Evolutionary conservation across 2,329 filamentous ascomycete genomes (phyloP).

Genomic region (Westerdykella ornata): DNA sequence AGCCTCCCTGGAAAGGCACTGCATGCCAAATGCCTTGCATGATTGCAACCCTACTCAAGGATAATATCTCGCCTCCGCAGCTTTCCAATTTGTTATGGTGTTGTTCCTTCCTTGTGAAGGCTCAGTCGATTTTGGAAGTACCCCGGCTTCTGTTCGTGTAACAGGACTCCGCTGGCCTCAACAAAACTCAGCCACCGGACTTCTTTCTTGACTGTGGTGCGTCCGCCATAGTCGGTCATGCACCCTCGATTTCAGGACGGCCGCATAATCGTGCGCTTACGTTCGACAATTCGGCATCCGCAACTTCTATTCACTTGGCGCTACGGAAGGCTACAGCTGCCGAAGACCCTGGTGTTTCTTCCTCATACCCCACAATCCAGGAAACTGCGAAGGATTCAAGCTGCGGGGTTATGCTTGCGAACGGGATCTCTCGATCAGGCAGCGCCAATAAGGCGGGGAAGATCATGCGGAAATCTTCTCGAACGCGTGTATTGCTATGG

Average conservation of each 20-base stretch:
- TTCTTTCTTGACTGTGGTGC: not conserved
- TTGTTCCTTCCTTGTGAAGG: slow-evolving; percentile 1
- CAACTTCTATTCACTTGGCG: slow-evolving; percentile 5
- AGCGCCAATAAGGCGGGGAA: slow-evolving; percentile 9
- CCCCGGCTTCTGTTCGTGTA: not conserved
- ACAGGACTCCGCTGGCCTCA: not conserved
- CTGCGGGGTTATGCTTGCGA: slow-evolving; percentile 17
- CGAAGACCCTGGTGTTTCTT: slow-evolving; percentile 12
- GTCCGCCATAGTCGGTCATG: not conserved
- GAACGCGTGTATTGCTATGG: slow-evolving; percentile 17
- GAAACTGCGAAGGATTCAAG: slow-evolving; percentile 11
- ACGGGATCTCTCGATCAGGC: slow-evolving; percentile 10
- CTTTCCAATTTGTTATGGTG: slow-evolving; percentile 8
- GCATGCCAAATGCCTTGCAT: slow-evolving; percentile 23
- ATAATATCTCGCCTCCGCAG: slow-evolving; percentile 5
- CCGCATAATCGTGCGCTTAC: not conserved
- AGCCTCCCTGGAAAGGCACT: slow-evolving; percentile 14
- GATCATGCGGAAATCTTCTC: slow-evolving; percentile 24
- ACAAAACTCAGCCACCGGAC: not conserved
- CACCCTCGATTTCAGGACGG: not conserved
- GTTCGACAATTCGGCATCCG: not conserved
- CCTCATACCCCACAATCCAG: slow-evolving; percentile 13
- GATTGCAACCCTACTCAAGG: slow-evolving; percentile 12
- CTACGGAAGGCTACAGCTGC: slow-evolving; percentile 6
- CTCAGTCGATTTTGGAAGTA: not conserved